Evolutionary conservation across 768 basidiomycete genomes (phyloP), one percentile per base, ranked within the genome.

Genomic region (Phaffia tasmanica): DNA sequence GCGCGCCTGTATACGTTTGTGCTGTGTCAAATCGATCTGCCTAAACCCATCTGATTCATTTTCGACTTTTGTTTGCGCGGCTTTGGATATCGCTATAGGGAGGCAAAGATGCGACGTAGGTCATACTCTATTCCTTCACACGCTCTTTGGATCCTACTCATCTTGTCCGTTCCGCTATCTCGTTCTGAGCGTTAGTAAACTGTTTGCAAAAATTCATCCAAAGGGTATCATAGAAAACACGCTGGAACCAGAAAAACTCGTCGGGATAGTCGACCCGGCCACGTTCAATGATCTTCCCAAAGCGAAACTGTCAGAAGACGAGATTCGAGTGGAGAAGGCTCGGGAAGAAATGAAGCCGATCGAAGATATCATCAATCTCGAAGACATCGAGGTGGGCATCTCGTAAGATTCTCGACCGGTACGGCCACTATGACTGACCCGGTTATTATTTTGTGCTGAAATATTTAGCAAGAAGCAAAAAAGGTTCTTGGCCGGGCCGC

Each of bases 81-180:
- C 35, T 42, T 42, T 11, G 35, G 11, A 42, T 59, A 25, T 35
- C 58, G 18, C 58, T 72, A 3, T 72, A 77, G 57, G 73, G 76
- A 29, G 77, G 77, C 3, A 73, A 76, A 57, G 77, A 78, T 63
- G 76, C 76, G 1, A 76, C 77, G 74, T 75, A 58, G 70, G 75
- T 71, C n/a, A 6, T 14, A 23, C 14, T 19, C 25, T 9, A 50
- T 32, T 23, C 29, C 19, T 14, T 57, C 27, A 42, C 21, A 4
- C n/a, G 14, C 50, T 18, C n/a, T 19, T 27, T 21, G 11, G 16
- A 19, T n/a, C 54, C 32, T 53, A 6, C 47, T 56, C 2, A 19
- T 49, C 55, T 42, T 21, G 6, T 49, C 54, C 62, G 7, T 18
- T 11, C 27, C 51, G 50, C 62, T 54, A 62, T 47, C 30, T 56